Conservation (phyloP, 148 eudicot genomes). For the Vaccinium macrocarpon region DNA sequence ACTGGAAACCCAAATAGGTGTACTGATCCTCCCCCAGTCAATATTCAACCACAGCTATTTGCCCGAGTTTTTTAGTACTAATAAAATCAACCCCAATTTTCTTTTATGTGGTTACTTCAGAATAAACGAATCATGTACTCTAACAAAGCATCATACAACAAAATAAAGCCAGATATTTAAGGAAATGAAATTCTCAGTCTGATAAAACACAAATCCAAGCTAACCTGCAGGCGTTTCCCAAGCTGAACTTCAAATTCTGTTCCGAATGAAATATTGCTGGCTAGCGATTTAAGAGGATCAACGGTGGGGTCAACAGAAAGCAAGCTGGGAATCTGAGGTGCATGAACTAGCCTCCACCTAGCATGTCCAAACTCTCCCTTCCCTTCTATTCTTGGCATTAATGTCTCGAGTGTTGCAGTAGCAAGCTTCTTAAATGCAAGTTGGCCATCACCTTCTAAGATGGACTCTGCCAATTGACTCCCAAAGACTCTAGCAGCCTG, state of each 20-base stretch:
- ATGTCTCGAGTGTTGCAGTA: conserved; percentile 91
- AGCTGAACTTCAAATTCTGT: conserved; percentile 99
- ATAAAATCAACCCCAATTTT: not conserved
- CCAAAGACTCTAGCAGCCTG: conserved; percentile 99
- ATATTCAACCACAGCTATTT: not conserved
- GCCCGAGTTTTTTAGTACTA: not conserved
- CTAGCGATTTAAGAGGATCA: conserved; percentile 94
- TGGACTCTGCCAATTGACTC: conserved; percentile 95
- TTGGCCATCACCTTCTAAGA: conserved; percentile 95
- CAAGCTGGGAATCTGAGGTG: conserved; percentile 95
- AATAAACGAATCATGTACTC: not conserved
- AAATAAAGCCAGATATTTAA: not conserved
- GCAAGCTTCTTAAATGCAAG: conserved; percentile 99
- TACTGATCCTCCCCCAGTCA: conserved; percentile 2
- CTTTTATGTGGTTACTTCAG: not conserved
- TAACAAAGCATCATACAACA: conserved; percentile 2
- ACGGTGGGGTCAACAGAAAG: conserved; percentile 94
- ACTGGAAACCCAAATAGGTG: not conserved
- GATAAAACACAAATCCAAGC: conserved; percentile 7
- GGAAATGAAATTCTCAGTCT: not conserved
- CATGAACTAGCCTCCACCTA: conserved; percentile 97
- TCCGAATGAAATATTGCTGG: conserved; percentile 95
- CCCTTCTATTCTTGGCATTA: conserved; percentile 99
- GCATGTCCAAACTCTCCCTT: conserved; percentile 99
- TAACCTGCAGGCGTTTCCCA: conserved; percentile 96